A percentile compares a stretch with the other conserved stretches of the same genome.
Evolutionary conservation across 192 early-diverging fungal species (phyloP).

Genomic region (Entophlyctis luteolus): DNA sequence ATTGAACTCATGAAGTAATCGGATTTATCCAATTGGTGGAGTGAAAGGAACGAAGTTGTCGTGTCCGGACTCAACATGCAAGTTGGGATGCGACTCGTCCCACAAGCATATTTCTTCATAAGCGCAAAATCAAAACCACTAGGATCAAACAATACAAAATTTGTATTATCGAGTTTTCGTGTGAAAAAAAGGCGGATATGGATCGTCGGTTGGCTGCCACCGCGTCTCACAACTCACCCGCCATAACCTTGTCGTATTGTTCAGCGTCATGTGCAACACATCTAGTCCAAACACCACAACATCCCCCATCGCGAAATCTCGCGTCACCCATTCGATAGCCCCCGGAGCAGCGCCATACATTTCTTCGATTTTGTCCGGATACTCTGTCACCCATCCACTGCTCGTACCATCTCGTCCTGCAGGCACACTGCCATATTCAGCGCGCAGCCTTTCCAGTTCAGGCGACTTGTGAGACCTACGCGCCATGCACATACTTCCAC

Average conservation of each 20-base stretch:
- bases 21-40: too few relatives aligned
- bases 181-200: constrained; percentile 22
- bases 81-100: too few relatives aligned
- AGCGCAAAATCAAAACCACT: too few relatives aligned
- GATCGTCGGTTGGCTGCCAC: constrained; percentile 33
- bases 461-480: constrained; percentile 28
- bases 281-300: constrained; percentile 33
- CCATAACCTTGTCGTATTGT: constrained; percentile 34
- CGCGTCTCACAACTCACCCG: constrained; percentile 46
- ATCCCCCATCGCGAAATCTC: constrained; percentile 39
- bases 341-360: constrained; percentile 1
- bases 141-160: too few relatives aligned
- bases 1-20: too few relatives aligned
- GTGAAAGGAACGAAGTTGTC: too few relatives aligned
- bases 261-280: constrained; percentile 41
- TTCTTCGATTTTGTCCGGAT: constrained; percentile 29
- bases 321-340: constrained; percentile 29
- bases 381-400: constrained; percentile 31
- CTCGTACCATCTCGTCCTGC: constrained; percentile 39
- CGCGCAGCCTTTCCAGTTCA: constrained; percentile 2
- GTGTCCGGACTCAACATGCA: too few relatives aligned
- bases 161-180: neutral
- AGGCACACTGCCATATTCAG: constrained; percentile 12
- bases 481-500: constrained; percentile 34
- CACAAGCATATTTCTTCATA: too few relatives aligned